Evolutionary conservation across 164 flowering plant species (phyloP).

Genomic region (Stephania cephalantha): DNA sequence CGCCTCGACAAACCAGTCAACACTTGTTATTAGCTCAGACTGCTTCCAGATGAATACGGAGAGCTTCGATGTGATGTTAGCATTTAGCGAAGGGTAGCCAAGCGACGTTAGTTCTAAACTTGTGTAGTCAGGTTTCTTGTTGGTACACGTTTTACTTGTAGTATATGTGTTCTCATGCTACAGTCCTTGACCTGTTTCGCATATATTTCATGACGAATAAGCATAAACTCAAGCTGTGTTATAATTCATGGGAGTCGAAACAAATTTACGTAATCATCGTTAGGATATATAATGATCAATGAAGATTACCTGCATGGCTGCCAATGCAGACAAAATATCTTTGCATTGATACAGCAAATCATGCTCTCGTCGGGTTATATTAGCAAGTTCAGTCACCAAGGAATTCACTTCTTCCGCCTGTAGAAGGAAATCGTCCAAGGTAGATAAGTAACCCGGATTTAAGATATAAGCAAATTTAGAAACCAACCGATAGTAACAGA

Average conservation of each 20-base stretch:
- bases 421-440: neutral
- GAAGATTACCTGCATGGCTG: slow-evolving; percentile 61
- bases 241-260: neutral
- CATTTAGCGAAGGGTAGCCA: slow-evolving; percentile 14
- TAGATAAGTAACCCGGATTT: neutral
- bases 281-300: neutral
- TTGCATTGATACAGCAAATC: slow-evolving; percentile 52
- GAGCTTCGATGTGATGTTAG: slow-evolving; percentile 18
- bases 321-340: slow-evolving; percentile 52
- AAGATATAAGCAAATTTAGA: neutral
- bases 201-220: too few relatives aligned
- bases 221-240: neutral
- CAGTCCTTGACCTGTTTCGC: slow-evolving; percentile 57
- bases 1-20: neutral
- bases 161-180: slow-evolving; percentile 55
- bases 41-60: slow-evolving; percentile 11
- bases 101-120: slow-evolving; percentile 19
- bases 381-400: slow-evolving; percentile 52
- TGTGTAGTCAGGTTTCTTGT: slow-evolving; percentile 23
- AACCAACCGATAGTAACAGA: neutral
- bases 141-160: slow-evolving; percentile 41
- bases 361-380: slow-evolving; percentile 42
- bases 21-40: slow-evolving; percentile 4
- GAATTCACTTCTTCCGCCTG: slow-evolving; percentile 60
- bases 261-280: too few relatives aligned